Conservation (phyloP, 495 filamentous ascomycete genomes). For the Chaetomidium leptoderma region DNA sequence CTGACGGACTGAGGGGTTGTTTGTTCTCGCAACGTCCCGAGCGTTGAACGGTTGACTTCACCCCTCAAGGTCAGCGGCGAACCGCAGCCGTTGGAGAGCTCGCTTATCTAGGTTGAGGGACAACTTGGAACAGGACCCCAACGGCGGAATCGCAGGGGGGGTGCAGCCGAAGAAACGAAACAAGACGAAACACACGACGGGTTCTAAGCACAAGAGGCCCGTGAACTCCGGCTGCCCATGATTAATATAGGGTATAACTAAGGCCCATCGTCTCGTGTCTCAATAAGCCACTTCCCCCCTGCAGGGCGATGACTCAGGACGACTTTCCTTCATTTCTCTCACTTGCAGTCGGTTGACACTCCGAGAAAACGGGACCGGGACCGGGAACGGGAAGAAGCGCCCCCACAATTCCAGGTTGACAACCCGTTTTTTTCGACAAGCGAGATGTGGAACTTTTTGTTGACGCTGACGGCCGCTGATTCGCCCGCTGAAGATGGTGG, state of each 20-base stretch:
- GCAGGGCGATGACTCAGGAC: conserved; percentile 10
- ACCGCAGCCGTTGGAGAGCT: neutral
- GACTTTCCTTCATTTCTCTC: neutral
- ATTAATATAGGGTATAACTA: neutral
- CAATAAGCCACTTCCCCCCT: neutral
- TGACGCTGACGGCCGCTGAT: neutral
- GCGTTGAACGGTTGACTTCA: neutral
- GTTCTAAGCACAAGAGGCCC: too few relatives aligned
- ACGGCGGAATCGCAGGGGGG: neutral
- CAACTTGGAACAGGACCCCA: neutral
- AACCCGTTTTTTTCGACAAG: neutral
- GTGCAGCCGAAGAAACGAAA: neutral
- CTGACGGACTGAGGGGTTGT: neutral
- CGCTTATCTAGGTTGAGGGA: neutral
- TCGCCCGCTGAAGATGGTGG: neutral
- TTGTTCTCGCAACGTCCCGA: neutral
- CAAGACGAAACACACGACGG: neutral
- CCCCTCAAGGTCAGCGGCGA: neutral
- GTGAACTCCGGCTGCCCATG: neutral
- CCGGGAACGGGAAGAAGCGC: too few relatives aligned
- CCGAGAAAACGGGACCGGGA: neutral
- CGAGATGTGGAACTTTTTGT: neutral
- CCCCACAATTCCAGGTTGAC: neutral
- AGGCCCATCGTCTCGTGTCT: neutral
- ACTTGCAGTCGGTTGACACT: neutral